Evolutionary conservation across 129 eudicot genomes (phyloP).

Genomic region (Chrysanthemum seticuspe): DNA sequence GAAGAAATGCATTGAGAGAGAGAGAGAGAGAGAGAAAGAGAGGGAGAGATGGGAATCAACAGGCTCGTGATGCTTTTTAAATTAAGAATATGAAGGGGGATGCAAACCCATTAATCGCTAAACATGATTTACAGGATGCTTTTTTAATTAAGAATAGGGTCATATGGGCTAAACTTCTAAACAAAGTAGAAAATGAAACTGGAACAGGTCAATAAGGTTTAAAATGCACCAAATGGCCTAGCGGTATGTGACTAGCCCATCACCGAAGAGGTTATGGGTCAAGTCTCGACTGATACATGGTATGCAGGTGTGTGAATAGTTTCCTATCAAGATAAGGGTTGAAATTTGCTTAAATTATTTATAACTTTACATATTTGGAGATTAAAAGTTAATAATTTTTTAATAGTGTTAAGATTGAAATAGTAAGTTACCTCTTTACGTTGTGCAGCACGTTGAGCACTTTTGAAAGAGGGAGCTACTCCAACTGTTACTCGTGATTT

Average conservation of each 20-base stretch:
- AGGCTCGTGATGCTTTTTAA: not conserved
- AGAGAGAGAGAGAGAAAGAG: slow-evolving; percentile 1
- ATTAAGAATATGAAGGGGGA: not conserved
- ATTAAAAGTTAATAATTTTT: not conserved
- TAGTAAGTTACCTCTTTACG: slow-evolving; percentile 73
- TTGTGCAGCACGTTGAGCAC: slow-evolving; percentile 58
- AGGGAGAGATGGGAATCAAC: not conserved
- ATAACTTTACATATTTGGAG: too few species aligned
- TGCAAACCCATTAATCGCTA: not conserved
- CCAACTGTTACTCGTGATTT: slow-evolving; percentile 75
- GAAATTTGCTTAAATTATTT: too few species aligned
- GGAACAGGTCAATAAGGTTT: not conserved
- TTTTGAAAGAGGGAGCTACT: slow-evolving; percentile 75
- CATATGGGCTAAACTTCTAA: not conserved
- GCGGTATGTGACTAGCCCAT: too few species aligned
- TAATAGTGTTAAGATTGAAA: not conserved
- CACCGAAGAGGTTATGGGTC: too few species aligned
- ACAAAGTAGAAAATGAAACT: not conserved
- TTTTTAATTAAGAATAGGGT: too few species aligned
- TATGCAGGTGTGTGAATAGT: too few species aligned
- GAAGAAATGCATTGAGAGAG: slow-evolving; percentile 8
- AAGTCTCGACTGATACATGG: too few species aligned
- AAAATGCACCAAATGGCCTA: too few species aligned
- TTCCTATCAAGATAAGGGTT: too few species aligned
- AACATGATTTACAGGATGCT: not conserved